phyloP scores from a whole-genome alignment of 495 filamentous ascomycete genomes.

The Aspergillus sclerotioniger region DNA sequence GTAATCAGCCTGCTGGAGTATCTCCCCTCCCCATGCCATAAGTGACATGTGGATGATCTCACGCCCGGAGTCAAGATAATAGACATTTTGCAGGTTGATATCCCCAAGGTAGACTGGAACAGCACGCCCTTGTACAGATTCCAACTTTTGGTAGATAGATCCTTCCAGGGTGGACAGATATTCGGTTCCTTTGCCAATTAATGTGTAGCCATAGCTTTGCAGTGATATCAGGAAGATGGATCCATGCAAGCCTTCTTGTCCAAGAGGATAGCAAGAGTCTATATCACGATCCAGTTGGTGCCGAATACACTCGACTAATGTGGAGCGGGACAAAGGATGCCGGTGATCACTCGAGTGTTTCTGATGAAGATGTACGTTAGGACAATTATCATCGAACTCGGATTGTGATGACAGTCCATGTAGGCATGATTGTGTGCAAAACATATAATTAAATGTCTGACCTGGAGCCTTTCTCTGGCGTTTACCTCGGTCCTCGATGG shows the following conservation, averaged over 20 bases:
- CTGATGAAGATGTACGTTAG: background rate
- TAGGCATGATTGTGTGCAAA: constrained; percentile 1
- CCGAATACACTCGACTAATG: background rate
- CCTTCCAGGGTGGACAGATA: constrained; percentile 1
- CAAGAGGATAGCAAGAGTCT: constrained; percentile 8
- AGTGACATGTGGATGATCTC: constrained; percentile 11
- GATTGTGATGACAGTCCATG: background rate
- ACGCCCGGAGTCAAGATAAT: background rate
- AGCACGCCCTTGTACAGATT: constrained; percentile 1
- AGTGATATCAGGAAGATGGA: constrained; percentile 8
- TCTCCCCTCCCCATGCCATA: constrained; percentile 11
- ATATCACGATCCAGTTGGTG: constrained; percentile 9
- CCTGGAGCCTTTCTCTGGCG: background rate
- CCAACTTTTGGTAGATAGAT: constrained; percentile 4
- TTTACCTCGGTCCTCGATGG: background rate
- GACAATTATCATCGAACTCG: background rate
- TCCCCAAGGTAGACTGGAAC: constrained; percentile 12
- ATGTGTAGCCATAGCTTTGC: constrained; percentile 7
- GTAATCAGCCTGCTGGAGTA: background rate
- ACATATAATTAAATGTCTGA: background rate
- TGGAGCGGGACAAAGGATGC: background rate
- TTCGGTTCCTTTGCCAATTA: constrained; percentile 13
- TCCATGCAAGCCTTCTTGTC: constrained; percentile 3
- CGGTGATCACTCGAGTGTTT: background rate
- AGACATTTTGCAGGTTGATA: constrained; percentile 9